Conservation (phyloP, 2,329 filamentous ascomycete species). For the Epichloe brachyelytri region DNA sequence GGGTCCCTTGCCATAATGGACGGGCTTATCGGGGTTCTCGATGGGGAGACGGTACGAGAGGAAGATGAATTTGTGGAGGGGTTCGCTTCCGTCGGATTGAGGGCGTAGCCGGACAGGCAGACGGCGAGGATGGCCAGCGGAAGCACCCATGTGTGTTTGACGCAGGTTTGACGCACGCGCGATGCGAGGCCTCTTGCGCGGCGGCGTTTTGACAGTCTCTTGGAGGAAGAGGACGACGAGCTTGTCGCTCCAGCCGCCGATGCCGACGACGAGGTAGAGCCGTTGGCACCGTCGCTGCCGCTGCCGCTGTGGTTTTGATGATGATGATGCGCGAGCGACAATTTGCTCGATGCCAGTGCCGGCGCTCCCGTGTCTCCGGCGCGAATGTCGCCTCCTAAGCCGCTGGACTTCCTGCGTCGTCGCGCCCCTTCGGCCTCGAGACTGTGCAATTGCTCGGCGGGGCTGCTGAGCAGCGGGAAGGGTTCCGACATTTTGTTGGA, state of each 20-base stretch:
- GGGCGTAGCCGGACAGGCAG: conserved; percentile 54
- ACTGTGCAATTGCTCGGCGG: conserved; percentile 35
- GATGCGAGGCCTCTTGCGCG: conserved; percentile 37
- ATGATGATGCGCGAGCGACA: conserved; percentile 23
- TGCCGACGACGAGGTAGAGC: conserved; percentile 2
- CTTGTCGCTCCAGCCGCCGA: conserved; percentile 2
- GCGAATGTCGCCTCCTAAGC: conserved; percentile 37
- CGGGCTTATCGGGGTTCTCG: conserved; percentile 27
- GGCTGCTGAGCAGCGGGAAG: conserved; percentile 40
- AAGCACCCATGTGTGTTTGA: conserved; percentile 48
- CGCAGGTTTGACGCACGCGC: conserved; percentile 38
- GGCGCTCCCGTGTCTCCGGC: conserved; percentile 44
- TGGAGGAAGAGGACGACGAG: conserved; percentile 18
- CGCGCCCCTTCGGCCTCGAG: conserved; percentile 26
- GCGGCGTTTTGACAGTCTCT: conserved; percentile 39
- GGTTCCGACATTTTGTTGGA: conserved; percentile 34
- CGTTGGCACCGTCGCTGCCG: conserved; percentile 9
- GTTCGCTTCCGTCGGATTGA: conserved; percentile 68
- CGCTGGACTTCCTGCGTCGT: conserved; percentile 43
- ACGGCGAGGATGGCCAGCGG: conserved; percentile 56
- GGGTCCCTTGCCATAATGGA: conserved; percentile 78
- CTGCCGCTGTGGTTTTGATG: not conserved
- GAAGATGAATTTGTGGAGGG: conserved; percentile 71
- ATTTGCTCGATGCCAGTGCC: conserved; percentile 38
- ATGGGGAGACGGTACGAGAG: conserved; percentile 67